Base-by-base conservation (phyloP, 2,329 filamentous ascomycete genomes). In the Orbilia javanica region DNA sequence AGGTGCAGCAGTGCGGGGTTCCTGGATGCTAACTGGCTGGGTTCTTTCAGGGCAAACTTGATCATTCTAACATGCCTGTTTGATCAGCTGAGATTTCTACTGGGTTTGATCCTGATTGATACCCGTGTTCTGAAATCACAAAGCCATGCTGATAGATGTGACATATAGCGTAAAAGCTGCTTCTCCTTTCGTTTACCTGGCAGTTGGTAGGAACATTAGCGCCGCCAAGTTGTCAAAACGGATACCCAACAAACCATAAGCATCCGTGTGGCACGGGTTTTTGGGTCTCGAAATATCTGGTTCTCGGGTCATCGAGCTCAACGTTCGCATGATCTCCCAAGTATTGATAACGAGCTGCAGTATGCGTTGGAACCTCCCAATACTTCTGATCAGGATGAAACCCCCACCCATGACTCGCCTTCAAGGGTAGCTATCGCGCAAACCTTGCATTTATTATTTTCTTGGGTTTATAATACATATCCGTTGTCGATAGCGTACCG, bases 361-460 rank as follows among this genome's bases (percentile, higher is more conserved):
- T 10, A 34, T 57, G 57, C 48, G 42, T n/a, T 20, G 62, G 22
- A 65, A 65, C 60, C 22, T 50, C 18, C 39, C n/a, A 67, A 66
- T 53, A 63, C 57, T 62, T 71, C 74, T 57, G 55, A 57, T 72
- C 67, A 57, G 74, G 55, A 78, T 72, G 74, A 78, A 78, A 78
- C 74, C 74, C 62, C 74, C 67, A 77, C 57, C 44, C 44, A 53
- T 66, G 62, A 55, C 53, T 67, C 15, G 46, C 34, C 20, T 42
- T 60, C 31, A 66, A 57, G 39, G 29, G 46, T 46, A 44, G 44
- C 11, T 27, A 68, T 76, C 72, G 46, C 72, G 72, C 72, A 69
- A 77, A 70, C 72, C 27, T 44, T 77, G 57, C 65, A 70, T 57
- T 68, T 69, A 69, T 65, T 53, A 46, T 55, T 55, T 7, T 39